Evolutionary conservation across 495 filamentous ascomycete genomes (phyloP).

Genomic region (Podospora bellae-mahoneyi): DNA sequence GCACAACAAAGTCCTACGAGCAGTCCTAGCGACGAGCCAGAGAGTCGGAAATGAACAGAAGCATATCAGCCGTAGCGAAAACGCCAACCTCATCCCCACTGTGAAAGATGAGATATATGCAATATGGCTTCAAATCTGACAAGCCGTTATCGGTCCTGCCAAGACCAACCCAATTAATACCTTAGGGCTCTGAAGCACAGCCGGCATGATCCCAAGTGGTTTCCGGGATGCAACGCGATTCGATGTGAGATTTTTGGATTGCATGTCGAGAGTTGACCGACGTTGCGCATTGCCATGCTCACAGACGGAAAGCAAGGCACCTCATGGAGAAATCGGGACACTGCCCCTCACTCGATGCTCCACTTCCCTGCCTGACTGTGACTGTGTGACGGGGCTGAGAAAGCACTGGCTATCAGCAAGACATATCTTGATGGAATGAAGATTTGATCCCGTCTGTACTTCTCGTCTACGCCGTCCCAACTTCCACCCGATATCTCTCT

Average conservation of each 20-base stretch:
- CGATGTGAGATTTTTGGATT: not conserved
- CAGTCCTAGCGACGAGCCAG: not conserved
- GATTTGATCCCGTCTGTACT: not conserved
- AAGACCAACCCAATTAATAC: not conserved
- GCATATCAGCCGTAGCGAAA: not conserved
- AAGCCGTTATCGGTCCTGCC: not conserved
- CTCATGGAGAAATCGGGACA: not conserved
- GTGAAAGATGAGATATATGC: not conserved
- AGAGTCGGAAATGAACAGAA: not conserved
- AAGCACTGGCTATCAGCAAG: not conserved
- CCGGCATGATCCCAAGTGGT: not conserved
- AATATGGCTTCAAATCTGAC: not conserved
- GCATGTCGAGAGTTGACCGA: not conserved
- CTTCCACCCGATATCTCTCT: not conserved
- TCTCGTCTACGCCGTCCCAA: not conserved
- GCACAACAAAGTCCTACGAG: not conserved
- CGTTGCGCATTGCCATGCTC: not conserved
- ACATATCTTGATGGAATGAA: not conserved
- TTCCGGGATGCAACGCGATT: conserved; percentile 10
- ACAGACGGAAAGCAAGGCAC: not conserved
- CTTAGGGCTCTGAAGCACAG: not conserved
- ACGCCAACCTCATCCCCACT: not conserved
- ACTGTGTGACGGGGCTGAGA: not conserved
- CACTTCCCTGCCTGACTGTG: conserved; percentile 12
- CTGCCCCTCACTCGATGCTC: conserved; percentile 9